Base-by-base conservation (phyloP, 768 basidiomycete species). In the Brasilioporus rufonigricans region DNA sequence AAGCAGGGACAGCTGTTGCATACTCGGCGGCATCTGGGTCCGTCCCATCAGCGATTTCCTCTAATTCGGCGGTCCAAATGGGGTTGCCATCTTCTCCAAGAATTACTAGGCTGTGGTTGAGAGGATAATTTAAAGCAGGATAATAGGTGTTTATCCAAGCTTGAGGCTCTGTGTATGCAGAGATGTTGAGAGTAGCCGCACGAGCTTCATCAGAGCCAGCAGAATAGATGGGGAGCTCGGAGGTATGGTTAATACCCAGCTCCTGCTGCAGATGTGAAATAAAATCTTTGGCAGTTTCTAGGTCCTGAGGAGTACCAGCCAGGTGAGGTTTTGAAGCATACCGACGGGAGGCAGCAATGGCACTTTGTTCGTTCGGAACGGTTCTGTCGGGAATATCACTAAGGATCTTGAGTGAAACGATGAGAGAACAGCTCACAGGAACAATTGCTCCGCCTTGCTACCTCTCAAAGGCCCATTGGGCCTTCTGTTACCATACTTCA, bases 101-200 rank as follows among this genome's bases (percentile, higher is more conserved):
- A 21, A 87, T 77, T 48, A 83, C 76, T 19, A 89, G 70, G 49
- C 77, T 76, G 35, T 79, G 73, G 39, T 81, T 76, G 26, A 87
- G 71, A 18, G 87, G 86, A 6, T 76, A 80, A 71, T 89, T 89
- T 74, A 91, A 75, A 31, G 86, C 73, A 14, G 90, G 88, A 69
- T 85, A 91, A 72, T 92, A 92, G 32, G 76, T 76, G 52, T 81
- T 81, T 56, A 87, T 82, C 85, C 86, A 88, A 52, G 80, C 85
- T 11, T 62, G 69, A 2, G 81, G 79, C 16, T 68, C 59, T 35
- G 58, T 64, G 31, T 74, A 71, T 50, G 70, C 64, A 16, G 76
- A 65, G 50, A 83, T 77, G 26, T 72, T 67, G 18, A 81, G 68
- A 5, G 84, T 85, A 5, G 84, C 83, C 19, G 73, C 67, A 26